Conservation (phyloP, 1,284 basidiomycete genomes). For the Boletus hoseneyae region DNA sequence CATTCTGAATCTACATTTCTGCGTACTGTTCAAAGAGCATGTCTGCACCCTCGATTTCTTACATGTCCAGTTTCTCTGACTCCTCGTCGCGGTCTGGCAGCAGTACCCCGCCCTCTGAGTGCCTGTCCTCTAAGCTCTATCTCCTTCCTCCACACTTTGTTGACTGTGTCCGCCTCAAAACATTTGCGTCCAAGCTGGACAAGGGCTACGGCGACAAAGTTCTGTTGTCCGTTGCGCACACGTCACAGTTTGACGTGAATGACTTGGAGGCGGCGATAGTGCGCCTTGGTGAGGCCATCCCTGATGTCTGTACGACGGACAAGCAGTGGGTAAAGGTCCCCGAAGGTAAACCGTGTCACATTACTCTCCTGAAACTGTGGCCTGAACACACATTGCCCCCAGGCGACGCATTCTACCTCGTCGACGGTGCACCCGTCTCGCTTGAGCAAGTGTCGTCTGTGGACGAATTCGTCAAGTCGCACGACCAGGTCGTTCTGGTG, state of each 20-base stretch:
- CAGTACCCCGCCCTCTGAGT: constrained; percentile 31
- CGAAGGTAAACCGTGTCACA: constrained; percentile 11
- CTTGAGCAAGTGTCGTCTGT: constrained; percentile 14
- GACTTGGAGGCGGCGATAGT: constrained; percentile 7
- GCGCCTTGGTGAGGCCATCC: constrained; percentile 11
- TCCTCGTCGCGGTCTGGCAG: constrained; percentile 20
- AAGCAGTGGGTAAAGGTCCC: constrained; percentile 24
- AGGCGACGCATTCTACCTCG: constrained; percentile 24
- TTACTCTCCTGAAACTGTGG: neutral
- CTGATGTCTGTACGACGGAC: constrained; percentile 11
- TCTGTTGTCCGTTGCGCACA: constrained; percentile 23
- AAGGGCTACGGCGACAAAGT: constrained; percentile 31
- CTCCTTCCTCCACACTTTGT: constrained; percentile 23
- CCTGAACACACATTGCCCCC: neutral
- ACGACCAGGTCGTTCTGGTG: constrained; percentile 13
- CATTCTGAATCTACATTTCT: neutral
- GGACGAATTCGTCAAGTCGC: constrained; percentile 18
- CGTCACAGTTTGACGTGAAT: constrained; percentile 8
- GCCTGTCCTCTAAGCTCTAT: constrained; percentile 18
- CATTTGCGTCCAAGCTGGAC: constrained; percentile 23
- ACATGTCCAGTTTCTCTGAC: constrained; percentile 17
- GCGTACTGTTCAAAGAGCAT: constrained; percentile 14
- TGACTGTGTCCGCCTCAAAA: constrained; percentile 9
- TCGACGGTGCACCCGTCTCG: constrained; percentile 10
- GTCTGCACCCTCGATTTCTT: constrained; percentile 13